Percentiles rank a stretch among this genome's conserved stretches.
Evolutionary conservation across 345 rosid species (phyloP).

Genomic region (Sonneratia caseolaris): DNA sequence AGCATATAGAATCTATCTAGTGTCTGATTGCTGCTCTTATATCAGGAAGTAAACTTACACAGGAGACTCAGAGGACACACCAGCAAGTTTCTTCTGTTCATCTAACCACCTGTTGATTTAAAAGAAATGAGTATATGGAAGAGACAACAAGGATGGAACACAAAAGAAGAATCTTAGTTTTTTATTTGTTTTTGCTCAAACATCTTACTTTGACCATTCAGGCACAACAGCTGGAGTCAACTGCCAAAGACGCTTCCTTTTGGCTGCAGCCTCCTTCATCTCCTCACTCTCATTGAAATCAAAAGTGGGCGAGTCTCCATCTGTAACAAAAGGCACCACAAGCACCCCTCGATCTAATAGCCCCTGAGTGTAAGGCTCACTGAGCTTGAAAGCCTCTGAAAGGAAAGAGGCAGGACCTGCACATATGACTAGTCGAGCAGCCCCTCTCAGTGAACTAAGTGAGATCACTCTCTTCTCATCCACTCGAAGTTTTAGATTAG

Average conservation of each 20-base stretch:
- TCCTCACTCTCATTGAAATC: constrained; percentile 59
- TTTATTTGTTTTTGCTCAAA: neutral
- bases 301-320: constrained; percentile 52
- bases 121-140: constrained; percentile 5
- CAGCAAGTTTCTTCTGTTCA: constrained; percentile 81
- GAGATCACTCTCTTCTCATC: constrained; percentile 53
- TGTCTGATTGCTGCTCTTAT: neutral
- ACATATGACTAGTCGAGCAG: constrained; percentile 81
- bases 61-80: constrained; percentile 72
- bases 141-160: neutral
- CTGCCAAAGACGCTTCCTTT: constrained; percentile 80
- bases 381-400: constrained; percentile 58
- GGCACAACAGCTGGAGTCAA: constrained; percentile 47
- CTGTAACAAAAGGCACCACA: constrained; percentile 70
- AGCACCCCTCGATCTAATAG: constrained; percentile 87
- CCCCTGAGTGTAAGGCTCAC: constrained; percentile 61
- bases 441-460: constrained; percentile 56
- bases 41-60: constrained; percentile 46
- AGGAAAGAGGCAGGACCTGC: constrained; percentile 65
- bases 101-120: constrained; percentile 54
- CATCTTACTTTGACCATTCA: constrained; percentile 75
- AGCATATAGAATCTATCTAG: neutral
- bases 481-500: constrained; percentile 76
- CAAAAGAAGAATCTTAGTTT: neutral
- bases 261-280: constrained; percentile 36